phyloP scores from a whole-genome alignment of 208 protist species.

The Entamoeba invadens region DNA sequence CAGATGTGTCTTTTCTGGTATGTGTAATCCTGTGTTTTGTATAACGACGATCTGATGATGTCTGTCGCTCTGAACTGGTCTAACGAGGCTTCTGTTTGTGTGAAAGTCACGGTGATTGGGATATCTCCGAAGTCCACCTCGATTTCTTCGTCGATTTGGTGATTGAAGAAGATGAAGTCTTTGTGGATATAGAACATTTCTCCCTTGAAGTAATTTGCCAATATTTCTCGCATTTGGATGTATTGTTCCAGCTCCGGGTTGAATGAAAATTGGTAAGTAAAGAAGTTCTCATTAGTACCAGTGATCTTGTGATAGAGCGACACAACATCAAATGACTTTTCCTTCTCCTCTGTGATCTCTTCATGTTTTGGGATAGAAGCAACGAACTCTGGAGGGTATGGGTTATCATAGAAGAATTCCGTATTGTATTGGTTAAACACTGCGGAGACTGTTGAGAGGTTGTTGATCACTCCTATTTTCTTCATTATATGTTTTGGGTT shows the following conservation, averaged over 20 bases:
- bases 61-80: neutral
- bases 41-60: neutral
- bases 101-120: neutral
- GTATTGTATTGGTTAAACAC: too few species aligned
- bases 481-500: too few species aligned
- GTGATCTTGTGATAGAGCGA: neutral
- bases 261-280: neutral
- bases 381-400: neutral
- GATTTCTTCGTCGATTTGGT: neutral
- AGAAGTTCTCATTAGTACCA: neutral
- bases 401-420: neutral
- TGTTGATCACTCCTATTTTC: too few species aligned
- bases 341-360: neutral
- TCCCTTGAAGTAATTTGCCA: neutral
- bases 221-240: neutral
- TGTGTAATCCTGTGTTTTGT: neutral
- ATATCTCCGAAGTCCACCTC: neutral
- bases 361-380: neutral
- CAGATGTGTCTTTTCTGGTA: neutral
- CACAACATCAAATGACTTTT: neutral
- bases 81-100: neutral
- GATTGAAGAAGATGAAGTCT: neutral
- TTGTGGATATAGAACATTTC: neutral
- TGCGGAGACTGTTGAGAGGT: too few species aligned
- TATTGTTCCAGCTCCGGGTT: neutral